A percentile compares a stretch with the other conserved stretches of the same genome.
Evolutionary conservation across 225 moss, liverwort and hornwort genomes (phyloP).

Genomic region (Ulota crispa): DNA sequence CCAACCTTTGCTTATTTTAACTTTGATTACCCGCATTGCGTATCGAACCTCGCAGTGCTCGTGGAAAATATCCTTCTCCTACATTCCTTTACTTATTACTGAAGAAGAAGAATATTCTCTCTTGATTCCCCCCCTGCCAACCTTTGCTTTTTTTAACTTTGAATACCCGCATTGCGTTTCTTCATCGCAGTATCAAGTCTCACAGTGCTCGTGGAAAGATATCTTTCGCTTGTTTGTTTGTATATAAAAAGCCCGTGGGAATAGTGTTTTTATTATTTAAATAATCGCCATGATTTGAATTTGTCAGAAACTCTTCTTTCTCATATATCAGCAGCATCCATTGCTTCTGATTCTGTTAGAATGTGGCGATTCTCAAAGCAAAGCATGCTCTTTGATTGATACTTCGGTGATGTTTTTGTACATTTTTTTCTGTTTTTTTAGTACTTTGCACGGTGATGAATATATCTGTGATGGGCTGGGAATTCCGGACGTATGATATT

Average conservation of each 20-base stretch:
- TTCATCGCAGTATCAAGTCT: no score
- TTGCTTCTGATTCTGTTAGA: no score
- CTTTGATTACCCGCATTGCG: neutral
- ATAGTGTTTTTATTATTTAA: neutral
- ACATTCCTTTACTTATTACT: neutral
- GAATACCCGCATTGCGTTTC: constrained; percentile 3
- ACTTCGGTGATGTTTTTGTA: neutral
- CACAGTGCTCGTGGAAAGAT: no score
- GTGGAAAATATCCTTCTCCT: neutral
- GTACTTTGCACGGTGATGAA: neutral
- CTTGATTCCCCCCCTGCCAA: neutral
- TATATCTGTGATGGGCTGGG: neutral
- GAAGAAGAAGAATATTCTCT: neutral
- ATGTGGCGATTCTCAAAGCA: no score
- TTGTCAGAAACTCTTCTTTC: neutral
- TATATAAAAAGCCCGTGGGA: neutral
- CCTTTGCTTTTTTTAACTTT: neutral
- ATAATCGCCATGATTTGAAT: constrained; percentile 1
- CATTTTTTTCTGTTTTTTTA: neutral
- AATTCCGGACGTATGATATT: neutral
- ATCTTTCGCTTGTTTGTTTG: no score
- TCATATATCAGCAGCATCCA: no score
- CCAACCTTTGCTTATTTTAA: no score
- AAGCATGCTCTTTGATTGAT: no score
- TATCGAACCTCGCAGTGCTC: no score